Conservation (phyloP, 805 yeast species). For the Lachancea nothofagi region DNA sequence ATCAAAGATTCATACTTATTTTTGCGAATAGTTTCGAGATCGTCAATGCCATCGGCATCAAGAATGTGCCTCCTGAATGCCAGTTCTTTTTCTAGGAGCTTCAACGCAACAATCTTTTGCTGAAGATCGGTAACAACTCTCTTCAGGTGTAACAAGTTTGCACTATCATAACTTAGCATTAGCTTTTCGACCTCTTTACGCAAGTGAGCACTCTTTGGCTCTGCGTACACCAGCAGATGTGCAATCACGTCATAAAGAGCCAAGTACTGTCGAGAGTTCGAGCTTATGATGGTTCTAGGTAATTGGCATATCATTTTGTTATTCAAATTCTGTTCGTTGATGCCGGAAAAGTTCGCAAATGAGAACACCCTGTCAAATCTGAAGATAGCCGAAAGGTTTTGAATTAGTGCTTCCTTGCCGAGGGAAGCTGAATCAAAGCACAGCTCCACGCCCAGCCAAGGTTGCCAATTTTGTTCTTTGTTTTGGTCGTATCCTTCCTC, state of each 20-base stretch:
- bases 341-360: slow-evolving; percentile 35
- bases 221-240: slow-evolving; percentile 64
- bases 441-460: slow-evolving; percentile 76
- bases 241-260: slow-evolving; percentile 57
- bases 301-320: slow-evolving; percentile 56
- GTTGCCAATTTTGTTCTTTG: slow-evolving; percentile 62
- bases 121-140: slow-evolving; percentile 47
- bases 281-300: slow-evolving; percentile 59
- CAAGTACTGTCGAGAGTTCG: slow-evolving; percentile 70
- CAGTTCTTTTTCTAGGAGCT: slow-evolving; percentile 41
- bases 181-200: slow-evolving; percentile 60
- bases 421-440: slow-evolving; percentile 50
- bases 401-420: slow-evolving; percentile 49
- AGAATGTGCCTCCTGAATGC: slow-evolving; percentile 44
- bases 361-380: slow-evolving; percentile 51
- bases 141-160: slow-evolving; percentile 48
- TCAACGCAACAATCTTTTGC: slow-evolving; percentile 39
- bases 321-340: slow-evolving; percentile 27
- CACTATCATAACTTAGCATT: slow-evolving; percentile 63
- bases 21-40: slow-evolving; percentile 37
- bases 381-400: slow-evolving; percentile 57
- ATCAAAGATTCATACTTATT: slow-evolving; percentile 35
- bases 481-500: slow-evolving; percentile 56
- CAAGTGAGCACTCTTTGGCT: slow-evolving; percentile 57
- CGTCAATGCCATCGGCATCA: slow-evolving; percentile 44